A percentile compares a stretch with the other conserved stretches of the same genome.
phyloP scores from a whole-genome alignment of 768 basidiomycete species.

The Suillus subluteus region DNA sequence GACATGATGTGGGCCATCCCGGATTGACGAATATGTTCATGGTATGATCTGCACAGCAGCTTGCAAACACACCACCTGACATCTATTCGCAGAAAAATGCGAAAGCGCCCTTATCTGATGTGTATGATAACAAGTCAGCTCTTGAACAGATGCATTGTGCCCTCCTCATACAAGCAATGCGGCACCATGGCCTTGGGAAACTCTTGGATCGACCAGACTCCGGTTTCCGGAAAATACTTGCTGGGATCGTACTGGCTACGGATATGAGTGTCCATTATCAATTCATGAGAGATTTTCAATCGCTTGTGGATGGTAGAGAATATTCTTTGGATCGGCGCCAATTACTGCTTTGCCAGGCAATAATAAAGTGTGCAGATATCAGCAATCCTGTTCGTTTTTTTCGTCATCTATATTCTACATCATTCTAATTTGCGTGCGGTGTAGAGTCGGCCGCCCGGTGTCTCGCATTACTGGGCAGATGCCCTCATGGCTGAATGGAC shows the following conservation, averaged over 20 bases:
- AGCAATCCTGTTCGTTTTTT: constrained; percentile 85
- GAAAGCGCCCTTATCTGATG: constrained; percentile 80
- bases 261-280: constrained; percentile 92
- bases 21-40: constrained; percentile 94
- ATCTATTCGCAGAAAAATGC: constrained; percentile 79
- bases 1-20: constrained; percentile 97
- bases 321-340: constrained; percentile 51
- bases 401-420: constrained; percentile 6
- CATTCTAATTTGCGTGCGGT: constrained; percentile 13
- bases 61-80: constrained; percentile 16
- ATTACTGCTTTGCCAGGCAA: constrained; percentile 80
- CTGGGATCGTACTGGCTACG: constrained; percentile 84
- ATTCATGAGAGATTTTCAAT: constrained; percentile 74
- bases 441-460: constrained; percentile 90
- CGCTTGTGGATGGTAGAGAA: constrained; percentile 46
- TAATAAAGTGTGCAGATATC: constrained; percentile 98
- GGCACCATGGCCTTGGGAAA: constrained; percentile 73
- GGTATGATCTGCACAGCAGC: constrained; percentile 51
- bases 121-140: constrained; percentile 89
- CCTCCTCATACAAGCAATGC: constrained; percentile 78
- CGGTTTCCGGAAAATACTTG: constrained; percentile 76
- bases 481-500: constrained; percentile 91
- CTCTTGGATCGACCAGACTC: constrained; percentile 60
- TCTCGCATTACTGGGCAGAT: constrained; percentile 91
- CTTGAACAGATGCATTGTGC: constrained; percentile 92